phyloP scores from a whole-genome alignment of 2,329 filamentous ascomycete species.

The Knufia petricola region DNA sequence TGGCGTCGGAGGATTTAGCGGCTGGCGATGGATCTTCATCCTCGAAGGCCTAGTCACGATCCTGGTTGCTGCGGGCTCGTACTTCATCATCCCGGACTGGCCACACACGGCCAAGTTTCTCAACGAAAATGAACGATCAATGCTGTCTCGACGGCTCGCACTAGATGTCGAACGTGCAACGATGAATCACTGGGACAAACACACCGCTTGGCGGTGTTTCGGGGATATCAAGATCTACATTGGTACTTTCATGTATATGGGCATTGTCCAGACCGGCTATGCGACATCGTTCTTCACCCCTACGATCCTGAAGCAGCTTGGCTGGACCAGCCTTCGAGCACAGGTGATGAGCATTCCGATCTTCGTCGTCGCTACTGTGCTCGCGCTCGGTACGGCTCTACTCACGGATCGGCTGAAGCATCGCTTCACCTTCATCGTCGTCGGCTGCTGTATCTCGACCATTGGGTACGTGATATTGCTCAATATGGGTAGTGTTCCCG shows the following conservation, averaged over 20 bases:
- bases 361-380: constrained; percentile 26
- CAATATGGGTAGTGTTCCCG: constrained; percentile 22
- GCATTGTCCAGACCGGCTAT: constrained; percentile 29
- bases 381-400: constrained; percentile 25
- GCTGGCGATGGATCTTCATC: constrained; percentile 30
- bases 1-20: constrained; percentile 24
- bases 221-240: constrained; percentile 29
- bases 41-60: constrained; percentile 28
- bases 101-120: constrained; percentile 27
- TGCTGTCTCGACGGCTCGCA: constrained; percentile 29
- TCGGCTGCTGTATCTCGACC: constrained; percentile 27
- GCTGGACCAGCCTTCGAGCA: constrained; percentile 25
- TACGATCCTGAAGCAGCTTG: constrained; percentile 28
- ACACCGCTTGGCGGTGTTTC: constrained; percentile 24
- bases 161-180: constrained; percentile 23
- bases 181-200: constrained; percentile 26
- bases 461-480: constrained; percentile 30
- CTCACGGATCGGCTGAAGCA: constrained; percentile 26
- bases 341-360: constrained; percentile 32
- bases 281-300: constrained; percentile 28
- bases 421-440: constrained; percentile 30
- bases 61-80: constrained; percentile 22
- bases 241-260: constrained; percentile 27
- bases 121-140: constrained; percentile 26
- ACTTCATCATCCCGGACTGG: constrained; percentile 27